Evolutionary conservation across 768 basidiomycete genomes (phyloP).

Genomic region (Crassisporium funariophilum): DNA sequence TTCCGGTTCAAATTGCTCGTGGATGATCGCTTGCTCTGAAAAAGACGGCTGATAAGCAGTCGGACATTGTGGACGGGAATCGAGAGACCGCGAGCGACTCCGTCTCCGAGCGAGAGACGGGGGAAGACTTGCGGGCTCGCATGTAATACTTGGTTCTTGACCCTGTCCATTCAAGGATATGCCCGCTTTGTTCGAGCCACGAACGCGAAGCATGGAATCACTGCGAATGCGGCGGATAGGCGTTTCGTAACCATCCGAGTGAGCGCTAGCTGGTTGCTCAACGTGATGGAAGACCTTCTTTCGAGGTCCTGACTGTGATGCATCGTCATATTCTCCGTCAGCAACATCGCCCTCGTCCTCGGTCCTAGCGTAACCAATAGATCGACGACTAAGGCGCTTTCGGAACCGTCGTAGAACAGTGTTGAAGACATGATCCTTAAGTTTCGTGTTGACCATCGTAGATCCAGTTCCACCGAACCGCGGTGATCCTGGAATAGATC

Average conservation of each 20-base stretch:
- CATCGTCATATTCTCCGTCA: conserved; percentile 28
- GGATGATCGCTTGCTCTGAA: conserved; percentile 32
- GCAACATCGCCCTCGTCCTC: conserved; percentile 56
- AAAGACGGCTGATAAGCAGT: conserved; percentile 26
- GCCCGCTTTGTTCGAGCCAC: conserved; percentile 34
- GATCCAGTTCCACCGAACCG: conserved; percentile 90
- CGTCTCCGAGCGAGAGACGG: conserved; percentile 43
- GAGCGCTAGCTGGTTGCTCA: conserved; percentile 42
- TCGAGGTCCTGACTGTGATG: conserved; percentile 27
- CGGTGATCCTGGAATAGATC: conserved; percentile 42
- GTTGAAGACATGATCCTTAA: conserved; percentile 95
- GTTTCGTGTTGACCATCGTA: conserved; percentile 89
- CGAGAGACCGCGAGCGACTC: conserved; percentile 47
- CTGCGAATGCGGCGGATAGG: conserved; percentile 68
- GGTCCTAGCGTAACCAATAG: conserved; percentile 38
- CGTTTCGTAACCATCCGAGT: conserved; percentile 34
- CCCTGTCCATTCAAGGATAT: too few species aligned
- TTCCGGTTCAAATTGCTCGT: conserved; percentile 36
- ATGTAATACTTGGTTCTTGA: too few species aligned
- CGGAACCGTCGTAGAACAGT: conserved; percentile 79
- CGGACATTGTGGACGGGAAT: conserved; percentile 30
- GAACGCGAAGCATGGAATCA: conserved; percentile 50
- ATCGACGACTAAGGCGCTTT: conserved; percentile 48
- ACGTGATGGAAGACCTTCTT: conserved; percentile 44
- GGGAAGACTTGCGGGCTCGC: too few species aligned